Evolutionary conservation across 129 eudicot genomes (phyloP).

Genomic region (carrot (Daucus carota)): DH1_v3.0 NC_030387.2:40978001-40978500

Average conservation of each 20-base stretch:
- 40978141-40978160: neutral
- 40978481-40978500: too few relatives aligned
- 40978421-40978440: too few relatives aligned
- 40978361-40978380: too few relatives aligned
- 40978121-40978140: neutral
- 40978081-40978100: neutral
- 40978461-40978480: too few relatives aligned
- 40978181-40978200: too few relatives aligned
- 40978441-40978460: too few relatives aligned
- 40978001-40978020: neutral
- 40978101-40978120: neutral
- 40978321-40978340: too few relatives aligned
- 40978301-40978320: neutral
- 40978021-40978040: neutral
- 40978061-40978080: neutral
- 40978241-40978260: neutral
- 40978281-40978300: neutral
- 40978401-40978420: too few relatives aligned
- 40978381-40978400: too few relatives aligned
- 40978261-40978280: neutral
- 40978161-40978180: too few relatives aligned
- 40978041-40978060: neutral
- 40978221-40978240: neutral
- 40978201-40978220: neutral
- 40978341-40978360: too few relatives aligned